Evolutionary conservation across 495 filamentous ascomycete genomes (phyloP).

Genomic region (Immersiella caudata): DNA sequence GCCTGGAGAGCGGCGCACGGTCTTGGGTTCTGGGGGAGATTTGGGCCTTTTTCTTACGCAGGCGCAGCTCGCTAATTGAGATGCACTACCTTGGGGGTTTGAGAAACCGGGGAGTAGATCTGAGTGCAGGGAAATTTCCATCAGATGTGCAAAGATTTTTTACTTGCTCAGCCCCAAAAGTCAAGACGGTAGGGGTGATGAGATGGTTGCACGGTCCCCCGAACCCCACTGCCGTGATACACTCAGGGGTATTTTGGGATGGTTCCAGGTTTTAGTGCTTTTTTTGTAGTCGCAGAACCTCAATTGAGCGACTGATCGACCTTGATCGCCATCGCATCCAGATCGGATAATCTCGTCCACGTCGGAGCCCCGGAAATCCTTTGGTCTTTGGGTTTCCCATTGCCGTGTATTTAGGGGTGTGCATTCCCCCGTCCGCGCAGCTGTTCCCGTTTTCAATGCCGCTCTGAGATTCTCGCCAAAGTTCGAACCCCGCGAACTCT

Average conservation of each 20-base stretch:
- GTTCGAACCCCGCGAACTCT: too few relatives aligned
- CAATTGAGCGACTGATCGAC: not conserved
- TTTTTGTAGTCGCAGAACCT: not conserved
- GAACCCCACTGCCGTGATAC: not conserved
- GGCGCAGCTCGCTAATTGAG: constrained; percentile 18
- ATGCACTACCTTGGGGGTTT: too few relatives aligned
- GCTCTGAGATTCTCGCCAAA: too few relatives aligned
- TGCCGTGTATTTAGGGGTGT: too few relatives aligned
- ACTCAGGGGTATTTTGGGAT: not conserved
- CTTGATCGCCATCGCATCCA: not conserved
- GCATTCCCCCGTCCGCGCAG: too few relatives aligned
- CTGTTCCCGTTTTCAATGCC: too few relatives aligned
- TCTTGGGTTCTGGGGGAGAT: constrained; percentile 28
- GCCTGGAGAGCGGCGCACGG: constrained; percentile 16
- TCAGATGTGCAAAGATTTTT: too few relatives aligned
- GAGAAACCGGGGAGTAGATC: too few relatives aligned
- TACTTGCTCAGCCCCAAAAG: too few relatives aligned
- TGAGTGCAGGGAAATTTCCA: too few relatives aligned
- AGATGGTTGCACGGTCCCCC: not conserved
- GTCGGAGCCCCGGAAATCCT: not conserved
- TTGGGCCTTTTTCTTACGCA: constrained; percentile 27
- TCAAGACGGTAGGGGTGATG: too few relatives aligned
- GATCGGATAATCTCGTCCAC: not conserved
- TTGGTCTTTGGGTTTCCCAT: too few relatives aligned
- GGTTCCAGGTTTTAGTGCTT: not conserved